Evolutionary conservation across 352 stramenopile species (phyloP), one percentile per base, ranked within the genome.

Genomic region (Phytophthora kernoviae): DNA sequence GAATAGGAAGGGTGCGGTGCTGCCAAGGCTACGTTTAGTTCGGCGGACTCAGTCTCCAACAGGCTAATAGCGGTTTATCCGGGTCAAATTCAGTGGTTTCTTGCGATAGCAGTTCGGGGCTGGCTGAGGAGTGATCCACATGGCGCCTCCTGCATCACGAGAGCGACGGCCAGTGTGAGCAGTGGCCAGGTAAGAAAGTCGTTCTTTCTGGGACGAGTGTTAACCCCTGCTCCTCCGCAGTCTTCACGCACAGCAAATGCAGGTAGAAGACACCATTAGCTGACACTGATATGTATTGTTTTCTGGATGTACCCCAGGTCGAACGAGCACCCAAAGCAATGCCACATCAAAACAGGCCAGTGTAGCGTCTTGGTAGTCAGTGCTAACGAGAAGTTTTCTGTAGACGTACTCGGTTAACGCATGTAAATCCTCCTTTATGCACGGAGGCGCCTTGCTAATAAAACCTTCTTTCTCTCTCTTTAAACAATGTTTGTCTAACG

Each of bases 311-410:
- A 34, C 2, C 58, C 33, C 0, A 69, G 17, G 15, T 76, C 54
- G 0, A 58, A 72, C 2, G 66, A 60, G 8, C 58, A 58, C 0
- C 66, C 62, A 24, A 81, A 75, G 7, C 69, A 36, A 42, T 71
- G 70, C 60, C 57, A 71, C 47, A 75, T 37, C 4, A n/a, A 81
- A 10, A 4, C 60, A 54, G 1, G 77, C 14, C 2, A 77, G 47
- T 0, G 57, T 56, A 1, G 55, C 54, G 34, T 77, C 48, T 76
- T 30, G 56, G 47, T 70, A 75, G 54, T 76, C 72, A 0, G 17
- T n/a, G n/a, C n/a, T n/a, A n/a, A n/a, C n/a, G n/a, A n/a, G n/a
- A n/a, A n/a, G n/a, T n/a, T n/a, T n/a, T 24, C 0, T 37, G 9
- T 5, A 21, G 17, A 24, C 8, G 20, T n/a, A 1, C 41, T 9